These are phyloP conservation scores for Aureobasidium sp. DNA, from an alignment of 2,329 filamentous ascomycete genomes.

Conservation along the genomic window DNA sequence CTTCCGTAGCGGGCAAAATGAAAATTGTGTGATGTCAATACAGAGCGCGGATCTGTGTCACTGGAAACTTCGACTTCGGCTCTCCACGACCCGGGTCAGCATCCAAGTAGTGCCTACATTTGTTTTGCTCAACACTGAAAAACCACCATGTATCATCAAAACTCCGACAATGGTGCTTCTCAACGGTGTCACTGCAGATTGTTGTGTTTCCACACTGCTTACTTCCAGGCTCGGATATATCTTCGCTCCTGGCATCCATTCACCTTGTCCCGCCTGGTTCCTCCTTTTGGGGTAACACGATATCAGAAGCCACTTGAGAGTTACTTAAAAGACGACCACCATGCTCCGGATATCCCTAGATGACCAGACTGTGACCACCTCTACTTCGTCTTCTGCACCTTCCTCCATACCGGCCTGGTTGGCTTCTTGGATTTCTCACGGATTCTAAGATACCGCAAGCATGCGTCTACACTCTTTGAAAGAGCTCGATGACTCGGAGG, in stretches of 20 bases:
- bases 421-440: slow-evolving; percentile 18
- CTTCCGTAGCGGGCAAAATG: background rate
- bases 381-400: background rate
- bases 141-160: background rate
- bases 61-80: background rate
- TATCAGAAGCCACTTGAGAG: background rate
- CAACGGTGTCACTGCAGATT: background rate
- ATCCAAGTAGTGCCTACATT: background rate
- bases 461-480: slow-evolving; percentile 29
- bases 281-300: background rate
- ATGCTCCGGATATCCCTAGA: background rate
- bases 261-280: background rate
- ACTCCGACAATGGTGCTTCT: background rate
- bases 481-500: slow-evolving; percentile 32
- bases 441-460: slow-evolving; percentile 7
- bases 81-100: slow-evolving; percentile 8
- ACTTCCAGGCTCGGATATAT: background rate
- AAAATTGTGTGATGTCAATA: background rate
- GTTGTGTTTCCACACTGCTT: slow-evolving; percentile 6
- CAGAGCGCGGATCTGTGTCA: background rate
- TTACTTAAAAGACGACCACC: background rate
- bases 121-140: background rate
- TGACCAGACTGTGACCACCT: background rate
- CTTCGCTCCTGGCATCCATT: background rate
- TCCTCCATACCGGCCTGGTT: slow-evolving; percentile 16